Base-by-base conservation (phyloP, 305 asterid species). In the Fraxinus floribunda region DNA sequence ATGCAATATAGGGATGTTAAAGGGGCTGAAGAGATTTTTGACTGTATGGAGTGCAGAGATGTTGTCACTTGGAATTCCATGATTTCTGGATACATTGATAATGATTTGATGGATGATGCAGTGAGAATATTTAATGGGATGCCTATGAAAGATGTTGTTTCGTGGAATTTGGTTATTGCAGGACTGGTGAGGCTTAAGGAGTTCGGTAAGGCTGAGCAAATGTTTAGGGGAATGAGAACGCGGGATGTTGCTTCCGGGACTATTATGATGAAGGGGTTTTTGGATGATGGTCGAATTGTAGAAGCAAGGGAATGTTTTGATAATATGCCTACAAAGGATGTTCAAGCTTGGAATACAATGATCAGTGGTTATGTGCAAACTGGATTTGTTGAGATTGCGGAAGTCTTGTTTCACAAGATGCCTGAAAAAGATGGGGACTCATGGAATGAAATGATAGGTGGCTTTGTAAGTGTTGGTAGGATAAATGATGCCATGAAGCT, bases 241-340 rank as follows among this genome's bases (percentile, higher is more conserved):
- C 84, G 86, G 64, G 97, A 93, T 85, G 85, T 86, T 78, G 94
- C 88, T 0, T 88, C 93, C 0, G 90, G 93, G 92, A 92, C 93
- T 79, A 89, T 92, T 68, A 90, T 91, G 93, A 66, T 91, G 85
- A 92, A 90, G 85, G 90, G 89, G 34, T 85, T 72, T 85, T 60
- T 91, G 20, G 91, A 71, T 44, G 86, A 81, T 52, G 92, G 91
- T 3, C 82, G 83, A 70, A 79, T 91, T 85, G 74, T 79, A 6
- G 90, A 91, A 75, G 92, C 93, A 1, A 89, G 92, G 86, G 80
- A 82, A 26, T 70, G 82, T 32, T 92, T 92, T 86, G 89, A 90
- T 72, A 80, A 83, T 62, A 90, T 92, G 91, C 90, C 90, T 0
- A 76, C 85, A 75, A 89, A 85, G 84, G 94, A 89, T 86, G 49